Evolutionary conservation across 225 moss, liverwort and hornwort genomes (phyloP).

Genomic region (Ulota crispa): DNA sequence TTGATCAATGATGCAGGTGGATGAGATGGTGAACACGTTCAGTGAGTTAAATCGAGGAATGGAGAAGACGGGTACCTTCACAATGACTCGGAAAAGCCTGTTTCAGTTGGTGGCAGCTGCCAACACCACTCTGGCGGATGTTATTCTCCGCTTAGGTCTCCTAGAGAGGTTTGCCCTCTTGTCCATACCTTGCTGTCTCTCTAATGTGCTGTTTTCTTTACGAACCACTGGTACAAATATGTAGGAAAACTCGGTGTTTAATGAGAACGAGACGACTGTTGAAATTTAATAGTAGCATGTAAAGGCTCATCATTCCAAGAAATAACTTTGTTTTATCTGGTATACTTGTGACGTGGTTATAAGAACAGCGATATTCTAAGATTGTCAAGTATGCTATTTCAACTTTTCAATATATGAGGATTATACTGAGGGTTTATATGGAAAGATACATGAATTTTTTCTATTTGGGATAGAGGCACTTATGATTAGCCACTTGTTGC

Average conservation of each 20-base stretch:
- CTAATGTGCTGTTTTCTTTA: background rate
- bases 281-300: background rate
- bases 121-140: constrained; percentile 93
- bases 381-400: background rate
- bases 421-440: background rate
- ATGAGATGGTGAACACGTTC: constrained; percentile 98
- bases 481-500: background rate
- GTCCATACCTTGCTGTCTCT: background rate
- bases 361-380: too few relatives aligned
- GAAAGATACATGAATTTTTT: background rate
- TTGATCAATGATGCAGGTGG: constrained; percentile 58
- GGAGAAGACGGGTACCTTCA: constrained; percentile 96
- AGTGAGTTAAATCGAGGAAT: constrained; percentile 94
- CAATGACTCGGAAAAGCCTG: constrained; percentile 91
- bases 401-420: background rate
- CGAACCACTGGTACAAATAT: background rate
- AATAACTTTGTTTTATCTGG: background rate
- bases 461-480: background rate
- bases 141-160: constrained; percentile 85
- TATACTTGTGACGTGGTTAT: background rate
- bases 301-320: background rate
- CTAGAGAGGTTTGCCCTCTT: constrained; percentile 63
- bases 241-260: too few relatives aligned
- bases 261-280: background rate
- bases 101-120: constrained; percentile 93